Base-by-base conservation (phyloP, 306 rosid genomes). In the Quercus engelmannii region DNA sequence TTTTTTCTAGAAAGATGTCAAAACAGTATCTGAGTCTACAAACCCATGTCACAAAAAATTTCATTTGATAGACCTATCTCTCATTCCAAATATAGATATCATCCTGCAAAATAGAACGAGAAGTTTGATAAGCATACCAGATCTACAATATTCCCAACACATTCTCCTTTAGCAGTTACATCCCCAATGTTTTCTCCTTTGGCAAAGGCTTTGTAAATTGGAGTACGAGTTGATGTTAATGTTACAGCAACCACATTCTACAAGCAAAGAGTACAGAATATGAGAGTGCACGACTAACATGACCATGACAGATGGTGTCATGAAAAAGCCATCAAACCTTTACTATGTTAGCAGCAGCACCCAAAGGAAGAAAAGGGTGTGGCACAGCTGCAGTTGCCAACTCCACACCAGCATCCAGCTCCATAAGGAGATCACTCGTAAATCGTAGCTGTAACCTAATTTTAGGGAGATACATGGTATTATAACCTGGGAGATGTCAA, bases 101-200 rank as follows among this genome's bases (percentile, higher is more conserved):
- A 70, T 75, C 33, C 28, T 28, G 64, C 23, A 77, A 77, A 74
- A 71, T 65, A 49, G 13, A 8, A 62, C 25, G 52, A 72, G 41
- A 83, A 87, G 78, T 72, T 75, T 7, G 49, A 70, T 70, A 83
- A 86, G 86, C 85, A 77, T 91, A 95, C 99, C 88, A 93, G 87
- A 83, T 95, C 99, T 2, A 98, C 98, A 81, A 95, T 83, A 85
- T 95, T 95, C 71, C 99, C 96, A 70, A 95, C 97, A 80, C 97
- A 95, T 87, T 95, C 99, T 80, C 99, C 99, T 85, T 95, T 95
- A 65, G 98, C 99, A 59, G 97, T 95, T 83, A 95, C 99, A 82
- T 95, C 99, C 73, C 99, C 99, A 19, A 95, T 93, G 84, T 95
- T 95, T 79, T 95, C 99, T 84, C 99, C 98, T 88, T 84, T 91